phyloP scores from a whole-genome alignment of 108 stramenopile species.

The Phaeodactylum tricornutum region DNA sequence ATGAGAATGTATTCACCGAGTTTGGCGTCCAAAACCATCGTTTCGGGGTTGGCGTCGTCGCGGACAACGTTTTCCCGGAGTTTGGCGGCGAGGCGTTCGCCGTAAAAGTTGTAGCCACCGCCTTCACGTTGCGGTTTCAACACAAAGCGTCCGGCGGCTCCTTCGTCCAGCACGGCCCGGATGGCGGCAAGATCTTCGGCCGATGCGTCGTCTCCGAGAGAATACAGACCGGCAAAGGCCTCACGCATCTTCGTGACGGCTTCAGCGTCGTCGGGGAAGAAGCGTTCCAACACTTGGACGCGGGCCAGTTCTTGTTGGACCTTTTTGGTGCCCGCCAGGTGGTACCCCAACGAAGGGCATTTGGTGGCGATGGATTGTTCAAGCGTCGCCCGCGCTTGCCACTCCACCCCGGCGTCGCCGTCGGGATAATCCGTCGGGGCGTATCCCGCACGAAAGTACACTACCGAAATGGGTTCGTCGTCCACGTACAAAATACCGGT shows the following conservation, averaged over 20 bases:
- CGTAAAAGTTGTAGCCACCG: slow-evolving; percentile 97
- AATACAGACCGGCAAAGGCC: slow-evolving; percentile 75
- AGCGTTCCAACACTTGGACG: slow-evolving; percentile 76
- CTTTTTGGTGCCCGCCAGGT: slow-evolving; percentile 96
- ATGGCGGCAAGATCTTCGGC: slow-evolving; percentile 57
- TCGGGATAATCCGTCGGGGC: slow-evolving; percentile 89
- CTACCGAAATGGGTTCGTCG: slow-evolving; percentile 58
- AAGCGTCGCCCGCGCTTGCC: slow-evolving; percentile 76
- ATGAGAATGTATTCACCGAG: slow-evolving; percentile 82
- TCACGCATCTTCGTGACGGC: slow-evolving; percentile 35
- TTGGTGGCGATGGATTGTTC: slow-evolving; percentile 85
- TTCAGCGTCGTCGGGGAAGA: slow-evolving; percentile 40
- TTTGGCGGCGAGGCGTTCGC: slow-evolving; percentile 55
- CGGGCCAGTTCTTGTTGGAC: slow-evolving; percentile 93
- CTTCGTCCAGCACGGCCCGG: slow-evolving; percentile 46
- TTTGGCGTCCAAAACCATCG: slow-evolving; percentile 13
- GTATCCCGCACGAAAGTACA: slow-evolving; percentile 96
- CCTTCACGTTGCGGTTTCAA: slow-evolving; percentile 99
- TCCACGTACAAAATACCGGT: slow-evolving; percentile 32
- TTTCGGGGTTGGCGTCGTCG: slow-evolving; percentile 9
- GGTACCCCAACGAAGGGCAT: slow-evolving; percentile 89
- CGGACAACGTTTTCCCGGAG: slow-evolving; percentile 30
- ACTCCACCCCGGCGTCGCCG: slow-evolving; percentile 71
- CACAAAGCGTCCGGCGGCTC: slow-evolving; percentile 65
- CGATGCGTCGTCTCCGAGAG: slow-evolving; percentile 62